Evolutionary conservation across 306 rosid genomes (phyloP).

Genomic region (Quercus berberidifolia): DNA sequence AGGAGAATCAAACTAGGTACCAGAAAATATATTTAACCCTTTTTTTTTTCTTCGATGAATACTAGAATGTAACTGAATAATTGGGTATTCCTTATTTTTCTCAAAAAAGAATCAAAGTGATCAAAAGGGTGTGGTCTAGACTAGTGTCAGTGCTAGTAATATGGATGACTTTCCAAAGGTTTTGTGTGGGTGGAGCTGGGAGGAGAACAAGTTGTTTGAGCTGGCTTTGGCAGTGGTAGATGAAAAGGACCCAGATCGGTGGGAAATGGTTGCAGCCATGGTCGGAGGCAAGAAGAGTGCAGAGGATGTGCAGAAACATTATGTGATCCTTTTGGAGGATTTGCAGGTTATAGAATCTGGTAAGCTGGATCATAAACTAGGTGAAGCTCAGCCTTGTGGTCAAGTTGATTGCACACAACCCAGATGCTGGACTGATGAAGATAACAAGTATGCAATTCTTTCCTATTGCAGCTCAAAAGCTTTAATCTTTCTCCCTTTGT

Average conservation of each 20-base stretch:
- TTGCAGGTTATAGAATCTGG: constrained; percentile 70
- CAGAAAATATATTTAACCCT: not conserved
- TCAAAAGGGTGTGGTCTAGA: constrained; percentile 2
- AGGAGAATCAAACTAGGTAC: constrained; percentile 12
- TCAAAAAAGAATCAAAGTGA: not conserved
- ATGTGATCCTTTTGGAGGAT: constrained; percentile 67
- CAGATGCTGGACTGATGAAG: constrained; percentile 30
- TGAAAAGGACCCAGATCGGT: constrained; percentile 61
- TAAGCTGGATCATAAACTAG: constrained; percentile 46
- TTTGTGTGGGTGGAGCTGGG: constrained; percentile 73
- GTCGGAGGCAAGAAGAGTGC: constrained; percentile 75
- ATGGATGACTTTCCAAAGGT: constrained; percentile 36
- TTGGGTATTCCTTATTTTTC: constrained; percentile 17
- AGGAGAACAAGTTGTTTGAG: constrained; percentile 84
- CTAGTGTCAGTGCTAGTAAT: not conserved
- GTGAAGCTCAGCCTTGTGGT: constrained; percentile 25
- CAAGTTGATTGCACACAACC: constrained; percentile 29
- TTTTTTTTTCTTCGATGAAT: not conserved
- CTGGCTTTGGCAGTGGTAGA: constrained; percentile 71
- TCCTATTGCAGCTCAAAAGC: not conserved
- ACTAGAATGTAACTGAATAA: constrained; percentile 30
- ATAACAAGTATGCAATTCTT: constrained; percentile 7
- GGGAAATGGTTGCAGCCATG: constrained; percentile 66
- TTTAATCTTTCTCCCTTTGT: not conserved
- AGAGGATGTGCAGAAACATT: constrained; percentile 59